Evolutionary conservation across 805 yeast genomes (phyloP), one percentile per base, ranked within the genome.

Genomic region (Candida loeiensis): DNA sequence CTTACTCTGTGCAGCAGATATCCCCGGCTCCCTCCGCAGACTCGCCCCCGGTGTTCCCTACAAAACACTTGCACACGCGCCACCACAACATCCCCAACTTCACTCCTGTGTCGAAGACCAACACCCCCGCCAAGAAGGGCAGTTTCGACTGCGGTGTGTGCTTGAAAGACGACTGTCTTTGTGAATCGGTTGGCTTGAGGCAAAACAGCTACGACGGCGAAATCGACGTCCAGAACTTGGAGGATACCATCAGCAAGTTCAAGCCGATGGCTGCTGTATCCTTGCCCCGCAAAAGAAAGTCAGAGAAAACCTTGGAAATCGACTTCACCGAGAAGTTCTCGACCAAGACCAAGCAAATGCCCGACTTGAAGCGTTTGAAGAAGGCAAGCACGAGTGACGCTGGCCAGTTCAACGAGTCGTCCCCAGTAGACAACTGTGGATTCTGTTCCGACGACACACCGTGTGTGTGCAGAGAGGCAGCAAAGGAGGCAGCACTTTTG

Each of bases 381-480:
- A 28, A 37, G 36, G 15, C 38, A 27, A 22, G 33, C 29, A 24
- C 37, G 33, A 19, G 17, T 5, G 36, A 33, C n/a, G 14, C 14
- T 16, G n/a, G 27, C n/a, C 27, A 11, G 27, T 66, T 70, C 42
- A 64, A 71, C 44, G 77, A 73, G 36, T 61, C 62, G 27, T 74
- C 77, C 1, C 75, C 79, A 5, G 69, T 72, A 44, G 95, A 85
- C 48, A 79, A 84, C 43, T 91, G 98, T 62, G 98, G 98, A 0
- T 90, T 91, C 61, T 91, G 98, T 56, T 79, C 95, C 0, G 95
- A 86, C 49, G 93, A 81, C 49, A 81, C 95, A 0, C 90, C 95
- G 2, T 91, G 98, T 63, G 85, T 91, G 2, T 91, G 97, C 58
- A 77, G 91, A 19, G 96, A 88, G 50, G 85, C 78, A 13, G 81